Base-by-base conservation (phyloP, 2,329 filamentous ascomycete genomes). In the Helotiales sp. region DNA sequence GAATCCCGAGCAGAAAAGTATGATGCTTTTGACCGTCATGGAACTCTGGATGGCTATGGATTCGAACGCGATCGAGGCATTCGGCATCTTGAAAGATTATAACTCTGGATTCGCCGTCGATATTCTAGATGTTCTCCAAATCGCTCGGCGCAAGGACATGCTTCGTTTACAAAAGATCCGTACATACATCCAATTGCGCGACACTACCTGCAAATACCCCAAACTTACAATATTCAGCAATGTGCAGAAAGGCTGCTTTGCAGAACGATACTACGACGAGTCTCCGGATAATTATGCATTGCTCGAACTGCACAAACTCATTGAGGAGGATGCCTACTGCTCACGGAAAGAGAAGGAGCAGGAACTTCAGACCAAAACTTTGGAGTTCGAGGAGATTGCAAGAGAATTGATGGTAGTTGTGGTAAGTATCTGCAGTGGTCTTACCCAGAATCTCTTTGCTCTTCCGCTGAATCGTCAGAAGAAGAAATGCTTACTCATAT, bases 11-110 rank as follows among this genome's bases (percentile, higher is more conserved):
- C 80, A 84, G 22, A 83, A 81, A 70, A 88, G 87, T 28, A 64
- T 77, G 0, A 81, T 85, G 71, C 75, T 90, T 0, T 78, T 91
- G 1, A 81, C 78, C 6, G 47, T 87, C 0, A 82, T 91, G 72
- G 83, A 87, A 59, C 69, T 89, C 0, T 92, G 88, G 89, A 74
- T 84, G 2, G 71, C 74, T 1, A 81, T 90, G 74, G 89, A 92
- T 68, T 70, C 77, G 11, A 75, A 72, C 17, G 83, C 84, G 0
- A 75, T 80, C 0, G 13, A 50, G 0, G 67, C 69, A 0, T 86
- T 80, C 58, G 82, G 83, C 0, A 73, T 89, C 0, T 75, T 92
- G 0, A 47, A 60, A 0, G 76, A 85, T 0, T 88, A 84, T 61
- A 79, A 84, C 15, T 85, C 88, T 0, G 77, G 79, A 0, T 85